A percentile compares a stretch with the other conserved stretches of the same genome.
Evolutionary conservation across 306 rosid species (phyloP).

Genomic region (Gastrolobium villosum): DNA sequence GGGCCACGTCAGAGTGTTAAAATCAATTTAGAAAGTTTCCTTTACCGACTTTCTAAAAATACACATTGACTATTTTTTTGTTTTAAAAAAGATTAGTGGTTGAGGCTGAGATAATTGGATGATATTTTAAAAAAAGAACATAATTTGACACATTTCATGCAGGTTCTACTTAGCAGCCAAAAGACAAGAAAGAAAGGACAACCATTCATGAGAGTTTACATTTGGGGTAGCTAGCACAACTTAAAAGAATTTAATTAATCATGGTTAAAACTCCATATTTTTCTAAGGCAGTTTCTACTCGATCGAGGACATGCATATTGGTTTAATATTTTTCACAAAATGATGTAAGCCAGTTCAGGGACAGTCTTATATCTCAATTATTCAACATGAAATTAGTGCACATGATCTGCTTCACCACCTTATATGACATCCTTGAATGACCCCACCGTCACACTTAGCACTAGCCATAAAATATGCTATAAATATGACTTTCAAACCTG

Average conservation of each 20-base stretch:
- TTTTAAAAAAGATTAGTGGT: background rate
- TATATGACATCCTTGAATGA: conserved; percentile 51
- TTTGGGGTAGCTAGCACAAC: conserved; percentile 5
- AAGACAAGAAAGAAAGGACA: background rate
- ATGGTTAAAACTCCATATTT: background rate
- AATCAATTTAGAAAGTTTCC: background rate
- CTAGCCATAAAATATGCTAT: conserved; percentile 47
- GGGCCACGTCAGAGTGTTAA: background rate
- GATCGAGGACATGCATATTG: background rate
- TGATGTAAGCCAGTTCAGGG: conserved; percentile 66
- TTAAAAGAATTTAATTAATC: background rate
- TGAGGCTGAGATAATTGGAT: background rate
- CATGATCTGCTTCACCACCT: conserved; percentile 71
- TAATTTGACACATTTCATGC: conserved; percentile 38
- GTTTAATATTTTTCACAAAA: conserved; percentile 39
- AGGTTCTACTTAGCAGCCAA: conserved; percentile 22
- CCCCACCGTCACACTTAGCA: conserved; percentile 47
- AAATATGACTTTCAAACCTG: conserved; percentile 47
- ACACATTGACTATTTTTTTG: background rate
- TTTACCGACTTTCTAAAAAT: background rate
- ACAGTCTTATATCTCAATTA: conserved; percentile 56
- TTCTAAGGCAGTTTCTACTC: conserved; percentile 32
- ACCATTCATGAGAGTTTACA: conserved; percentile 2
- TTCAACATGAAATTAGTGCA: conserved; percentile 57
- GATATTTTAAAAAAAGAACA: background rate